Conservation (phyloP, 352 stramenopile species). For the Globisporangium yorkense region DNA sequence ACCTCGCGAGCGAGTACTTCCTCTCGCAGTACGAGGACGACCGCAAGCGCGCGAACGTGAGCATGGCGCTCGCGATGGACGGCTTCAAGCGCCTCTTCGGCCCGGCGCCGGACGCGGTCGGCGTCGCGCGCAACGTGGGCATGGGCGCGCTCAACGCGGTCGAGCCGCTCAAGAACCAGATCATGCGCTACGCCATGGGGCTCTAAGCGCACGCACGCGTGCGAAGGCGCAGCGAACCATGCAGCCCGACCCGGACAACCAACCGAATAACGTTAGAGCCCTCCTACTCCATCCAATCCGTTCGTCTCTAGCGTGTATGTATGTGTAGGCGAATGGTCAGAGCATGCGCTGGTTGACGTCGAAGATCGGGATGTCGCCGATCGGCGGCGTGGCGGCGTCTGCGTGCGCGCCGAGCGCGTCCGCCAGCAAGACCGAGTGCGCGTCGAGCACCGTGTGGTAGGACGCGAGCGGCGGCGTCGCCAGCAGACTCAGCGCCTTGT, state of each 20-base stretch:
- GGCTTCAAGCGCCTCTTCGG: conserved; percentile 88
- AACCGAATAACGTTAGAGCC: conserved; percentile 10
- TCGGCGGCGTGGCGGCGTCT: conserved; percentile 57
- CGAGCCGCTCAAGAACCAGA: conserved; percentile 86
- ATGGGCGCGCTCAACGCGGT: conserved; percentile 85
- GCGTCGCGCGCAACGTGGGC: conserved; percentile 76
- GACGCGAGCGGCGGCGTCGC: conserved; percentile 62
- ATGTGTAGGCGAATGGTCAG: not conserved
- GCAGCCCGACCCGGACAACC: too few species aligned
- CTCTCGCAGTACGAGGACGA: conserved; percentile 86
- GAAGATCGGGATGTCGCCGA: conserved; percentile 74
- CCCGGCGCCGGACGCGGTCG: conserved; percentile 56
- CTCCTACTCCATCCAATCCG: not conserved
- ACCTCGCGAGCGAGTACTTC: conserved; percentile 70
- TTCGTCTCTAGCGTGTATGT: not conserved
- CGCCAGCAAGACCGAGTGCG: conserved; percentile 55
- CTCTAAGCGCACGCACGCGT: conserved; percentile 29
- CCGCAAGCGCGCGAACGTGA: conserved; percentile 78
- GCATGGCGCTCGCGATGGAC: conserved; percentile 84
- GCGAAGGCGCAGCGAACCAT: too few species aligned
- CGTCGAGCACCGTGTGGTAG: conserved; percentile 77
- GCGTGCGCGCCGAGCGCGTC: conserved; percentile 33
- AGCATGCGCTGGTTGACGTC: conserved; percentile 55
- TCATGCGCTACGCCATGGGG: conserved; percentile 87
- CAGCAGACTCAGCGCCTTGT: conserved; percentile 81